Evolutionary conservation across 140 eudicot species (phyloP).

Genomic region (Senecio squalidus): DNA sequence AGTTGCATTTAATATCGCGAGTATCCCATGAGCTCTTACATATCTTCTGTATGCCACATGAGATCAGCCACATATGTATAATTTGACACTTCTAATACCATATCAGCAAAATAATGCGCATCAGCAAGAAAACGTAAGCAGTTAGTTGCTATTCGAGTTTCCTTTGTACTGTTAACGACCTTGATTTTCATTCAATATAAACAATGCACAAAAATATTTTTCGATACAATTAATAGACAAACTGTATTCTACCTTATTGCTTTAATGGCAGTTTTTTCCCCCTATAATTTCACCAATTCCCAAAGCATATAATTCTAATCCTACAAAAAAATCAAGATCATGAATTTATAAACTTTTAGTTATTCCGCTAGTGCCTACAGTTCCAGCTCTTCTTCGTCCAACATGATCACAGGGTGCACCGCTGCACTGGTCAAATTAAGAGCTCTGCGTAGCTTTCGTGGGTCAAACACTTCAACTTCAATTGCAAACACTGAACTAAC

Average conservation of each 20-base stretch:
- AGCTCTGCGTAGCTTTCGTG: constrained; percentile 62
- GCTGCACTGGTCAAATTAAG: constrained; percentile 67
- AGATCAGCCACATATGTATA: too few relatives aligned
- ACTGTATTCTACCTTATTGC: constrained; percentile 10
- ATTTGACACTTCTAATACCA: too few relatives aligned
- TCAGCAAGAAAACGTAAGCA: too few relatives aligned
- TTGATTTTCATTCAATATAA: constrained; percentile 1
- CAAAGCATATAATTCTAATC: constrained; percentile 16
- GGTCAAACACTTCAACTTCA: constrained; percentile 80
- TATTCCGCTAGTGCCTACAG: constrained; percentile 20
- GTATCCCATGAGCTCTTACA: too few relatives aligned
- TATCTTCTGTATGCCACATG: too few relatives aligned
- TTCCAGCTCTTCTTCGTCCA: constrained; percentile 33
- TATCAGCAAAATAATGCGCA: too few relatives aligned
- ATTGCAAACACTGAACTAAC: constrained; percentile 74
- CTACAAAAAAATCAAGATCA: constrained; percentile 23
- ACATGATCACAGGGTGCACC: constrained; percentile 50
- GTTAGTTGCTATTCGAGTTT: too few relatives aligned
- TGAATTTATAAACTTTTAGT: constrained; percentile 10
- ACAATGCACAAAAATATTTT: not conserved
- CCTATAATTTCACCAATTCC: too few relatives aligned
- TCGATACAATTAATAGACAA: constrained; percentile 13
- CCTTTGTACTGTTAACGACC: not conserved
- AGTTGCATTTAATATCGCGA: too few relatives aligned
- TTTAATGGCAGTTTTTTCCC: not conserved